phyloP scores from a whole-genome alignment of 805 yeast species.

The Candida broadrunensis region DNA sequence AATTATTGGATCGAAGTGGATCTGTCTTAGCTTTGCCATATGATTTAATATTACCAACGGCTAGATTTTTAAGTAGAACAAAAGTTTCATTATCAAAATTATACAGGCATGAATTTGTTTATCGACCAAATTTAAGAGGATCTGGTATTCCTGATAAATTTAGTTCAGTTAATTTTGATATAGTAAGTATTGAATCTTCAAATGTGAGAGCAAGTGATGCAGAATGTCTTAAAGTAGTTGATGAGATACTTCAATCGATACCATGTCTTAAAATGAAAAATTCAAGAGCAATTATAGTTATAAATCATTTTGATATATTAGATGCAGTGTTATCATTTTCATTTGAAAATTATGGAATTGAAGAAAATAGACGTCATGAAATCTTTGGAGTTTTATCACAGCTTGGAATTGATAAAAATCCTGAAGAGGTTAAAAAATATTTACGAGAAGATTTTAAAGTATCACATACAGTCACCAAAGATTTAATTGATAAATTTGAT shows the following conservation, averaged over 20 bases:
- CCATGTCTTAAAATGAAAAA: conserved; percentile 58
- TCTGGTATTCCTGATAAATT: conserved; percentile 69
- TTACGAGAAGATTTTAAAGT: conserved; percentile 60
- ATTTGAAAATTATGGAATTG: conserved; percentile 76
- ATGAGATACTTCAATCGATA: conserved; percentile 63
- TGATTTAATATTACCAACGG: conserved; percentile 87
- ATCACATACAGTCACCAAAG: conserved; percentile 78
- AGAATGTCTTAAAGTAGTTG: conserved; percentile 79
- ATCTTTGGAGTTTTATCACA: conserved; percentile 75
- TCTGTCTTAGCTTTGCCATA: conserved; percentile 85
- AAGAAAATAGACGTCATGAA: conserved; percentile 55
- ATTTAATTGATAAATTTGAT: conserved; percentile 69
- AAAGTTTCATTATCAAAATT: conserved; percentile 53
- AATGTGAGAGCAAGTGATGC: conserved; percentile 67
- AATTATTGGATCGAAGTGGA: conserved; percentile 82
- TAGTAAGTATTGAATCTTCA: conserved; percentile 49
- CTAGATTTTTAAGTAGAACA: conserved; percentile 73
- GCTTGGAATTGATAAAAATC: conserved; percentile 64
- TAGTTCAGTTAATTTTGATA: conserved; percentile 85
- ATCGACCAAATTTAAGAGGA: conserved; percentile 59
- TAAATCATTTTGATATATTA: conserved; percentile 80
- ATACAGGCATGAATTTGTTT: conserved; percentile 78
- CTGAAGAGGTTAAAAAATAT: conserved; percentile 50
- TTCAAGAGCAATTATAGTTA: conserved; percentile 53
- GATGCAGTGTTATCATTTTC: conserved; percentile 63